A percentile compares a stretch with the other conserved stretches of the same genome.
These are phyloP conservation scores for Xanthoconium separans DNA, from an alignment of 1,284 basidiomycete species.

Conservation along the genomic window DNA sequence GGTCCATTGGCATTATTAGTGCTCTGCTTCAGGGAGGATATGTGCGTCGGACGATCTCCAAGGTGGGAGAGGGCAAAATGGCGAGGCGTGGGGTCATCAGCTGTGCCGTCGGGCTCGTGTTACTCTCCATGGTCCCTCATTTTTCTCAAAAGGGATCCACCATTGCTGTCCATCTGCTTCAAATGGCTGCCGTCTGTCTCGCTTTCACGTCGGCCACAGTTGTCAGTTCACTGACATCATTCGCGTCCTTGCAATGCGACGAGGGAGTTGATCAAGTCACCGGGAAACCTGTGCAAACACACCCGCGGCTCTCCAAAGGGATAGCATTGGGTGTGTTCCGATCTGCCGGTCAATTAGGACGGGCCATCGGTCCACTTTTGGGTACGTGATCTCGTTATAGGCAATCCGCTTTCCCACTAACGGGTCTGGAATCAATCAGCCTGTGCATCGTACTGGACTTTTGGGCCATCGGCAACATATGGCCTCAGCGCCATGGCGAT, in stretches of 20 bases:
- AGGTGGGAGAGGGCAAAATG: conserved; percentile 75
- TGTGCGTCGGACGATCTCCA: conserved; percentile 73
- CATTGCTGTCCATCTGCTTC: conserved; percentile 60
- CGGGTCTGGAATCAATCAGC: conserved; percentile 42
- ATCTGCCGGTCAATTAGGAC: conserved; percentile 85
- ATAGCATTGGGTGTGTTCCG: conserved; percentile 82
- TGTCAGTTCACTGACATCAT: conserved; percentile 84
- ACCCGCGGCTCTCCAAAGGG: conserved; percentile 78
- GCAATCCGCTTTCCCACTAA: conserved; percentile 1
- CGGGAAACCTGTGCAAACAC: conserved; percentile 51
- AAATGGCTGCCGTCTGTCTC: conserved; percentile 74
- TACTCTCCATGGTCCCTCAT: conserved; percentile 69
- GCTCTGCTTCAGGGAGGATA: conserved; percentile 89
- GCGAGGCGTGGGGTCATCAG: conserved; percentile 72
- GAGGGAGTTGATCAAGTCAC: conserved; percentile 59
- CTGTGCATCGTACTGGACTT: conserved; percentile 84
- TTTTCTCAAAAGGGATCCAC: conserved; percentile 44
- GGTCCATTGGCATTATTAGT: conserved; percentile 85
- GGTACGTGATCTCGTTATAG: conserved; percentile 45
- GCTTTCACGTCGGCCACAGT: conserved; percentile 92
- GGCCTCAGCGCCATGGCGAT: conserved; percentile 62
- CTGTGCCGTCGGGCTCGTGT: conserved; percentile 66
- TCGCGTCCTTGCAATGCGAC: conserved; percentile 85
- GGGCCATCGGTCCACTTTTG: conserved; percentile 84
- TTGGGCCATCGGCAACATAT: conserved; percentile 82